Evolutionary conservation across 768 basidiomycete genomes (phyloP), one percentile per base, ranked within the genome.

Genomic region (Podaxis rugospora): DNA sequence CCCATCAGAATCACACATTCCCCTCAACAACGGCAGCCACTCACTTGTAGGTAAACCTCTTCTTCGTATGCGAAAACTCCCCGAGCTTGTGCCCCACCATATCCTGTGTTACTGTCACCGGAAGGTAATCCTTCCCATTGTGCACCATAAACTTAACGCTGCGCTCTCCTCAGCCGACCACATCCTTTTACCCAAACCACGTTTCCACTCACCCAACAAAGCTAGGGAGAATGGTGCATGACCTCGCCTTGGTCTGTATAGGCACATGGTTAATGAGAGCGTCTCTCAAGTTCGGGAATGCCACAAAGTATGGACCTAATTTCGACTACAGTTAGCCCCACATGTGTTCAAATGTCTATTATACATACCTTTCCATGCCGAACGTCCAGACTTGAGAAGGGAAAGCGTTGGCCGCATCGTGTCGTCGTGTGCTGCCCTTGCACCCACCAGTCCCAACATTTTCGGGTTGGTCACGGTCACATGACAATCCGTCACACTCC

Each of bases 61-160:
- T 95, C 77, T 89, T 88, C 37, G 95, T 98, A 66, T 88, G 84
- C 42, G 93, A 78, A 73, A 98, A 98, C 79, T 98, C 95, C 56
- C 96, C 96, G 55, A 98, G 75, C 73, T 99, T 99, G 72, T 99
- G 95, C 0, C 96, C 96, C 1, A 99, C 93, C 96, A 98, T 98
- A 72, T 98, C 96, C 71, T 95, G 93, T 3, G 92, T 94, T 65
- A 99, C 81, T 47, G 81, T 74, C 42, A 99, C 89, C 0, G 95
- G 95, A 4, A 88, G 61, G 72, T 93, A 96, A 67, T 92, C 85
- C 74, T 88, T 93, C 37, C 96, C 96, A 66, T 98, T 98, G 75
- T 99, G 95, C 2, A 99, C 93, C 73, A 91, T 76, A 72, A 99
- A 98, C 40, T 87, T 85, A 37, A 95, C 78, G 2, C 94, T 95